Evolutionary conservation across 2,329 filamentous ascomycete genomes (phyloP).

Genomic region (Cryphonectria parasitica): DNA sequence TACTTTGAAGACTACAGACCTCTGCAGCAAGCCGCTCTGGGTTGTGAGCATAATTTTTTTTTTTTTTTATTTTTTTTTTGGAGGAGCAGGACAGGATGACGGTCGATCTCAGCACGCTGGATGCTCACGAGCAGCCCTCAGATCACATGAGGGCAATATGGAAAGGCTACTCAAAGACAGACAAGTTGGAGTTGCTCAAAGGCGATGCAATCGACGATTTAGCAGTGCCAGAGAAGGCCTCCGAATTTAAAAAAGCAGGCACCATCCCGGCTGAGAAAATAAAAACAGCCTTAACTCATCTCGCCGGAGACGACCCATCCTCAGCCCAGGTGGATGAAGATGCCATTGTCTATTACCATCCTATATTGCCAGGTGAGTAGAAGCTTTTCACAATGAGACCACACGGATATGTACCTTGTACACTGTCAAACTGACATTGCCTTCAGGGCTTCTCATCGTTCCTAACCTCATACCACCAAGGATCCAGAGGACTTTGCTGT

Average conservation of each 20-base stretch:
- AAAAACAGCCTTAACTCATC: slow-evolving; percentile 46
- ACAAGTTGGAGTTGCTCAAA: slow-evolving; percentile 52
- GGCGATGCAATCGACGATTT: slow-evolving; percentile 63
- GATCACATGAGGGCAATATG: slow-evolving; percentile 70
- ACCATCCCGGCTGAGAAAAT: slow-evolving; percentile 49
- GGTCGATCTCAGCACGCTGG: slow-evolving; percentile 56
- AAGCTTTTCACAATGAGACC: not conserved
- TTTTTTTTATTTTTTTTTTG: not conserved
- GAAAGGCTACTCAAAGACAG: slow-evolving; percentile 72
- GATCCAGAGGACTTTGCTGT: slow-evolving; percentile 72
- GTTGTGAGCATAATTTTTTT: not conserved
- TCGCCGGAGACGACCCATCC: slow-evolving; percentile 41
- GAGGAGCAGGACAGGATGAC: slow-evolving; percentile 39
- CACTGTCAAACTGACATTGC: slow-evolving; percentile 12
- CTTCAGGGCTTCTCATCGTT: slow-evolving; percentile 74
- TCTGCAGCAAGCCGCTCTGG: not conserved
- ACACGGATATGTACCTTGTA: not conserved
- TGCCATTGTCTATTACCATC: slow-evolving; percentile 64
- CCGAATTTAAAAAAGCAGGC: slow-evolving; percentile 51
- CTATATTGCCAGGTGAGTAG: slow-evolving; percentile 67
- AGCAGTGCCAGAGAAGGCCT: slow-evolving; percentile 40
- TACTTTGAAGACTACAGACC: not conserved
- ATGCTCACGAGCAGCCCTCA: slow-evolving; percentile 80
- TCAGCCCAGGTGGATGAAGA: slow-evolving; percentile 42
- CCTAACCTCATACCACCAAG: slow-evolving; percentile 72